Base-by-base conservation (phyloP, 208 protist genomes). In the Trypanosomatidae sp. region DNA sequence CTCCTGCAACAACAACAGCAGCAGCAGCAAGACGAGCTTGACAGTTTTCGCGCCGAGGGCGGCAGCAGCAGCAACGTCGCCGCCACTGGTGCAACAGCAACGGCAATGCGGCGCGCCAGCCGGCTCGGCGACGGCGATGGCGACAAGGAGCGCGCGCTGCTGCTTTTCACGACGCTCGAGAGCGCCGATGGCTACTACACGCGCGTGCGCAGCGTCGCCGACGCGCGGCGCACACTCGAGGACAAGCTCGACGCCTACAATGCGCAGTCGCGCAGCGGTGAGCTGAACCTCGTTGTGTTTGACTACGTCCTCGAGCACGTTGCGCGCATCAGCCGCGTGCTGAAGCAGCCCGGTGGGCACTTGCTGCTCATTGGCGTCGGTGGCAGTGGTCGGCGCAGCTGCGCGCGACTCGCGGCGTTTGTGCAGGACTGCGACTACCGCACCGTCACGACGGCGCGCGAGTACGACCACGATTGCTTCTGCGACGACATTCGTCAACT, bases 291-390 rank as follows among this genome's bases (percentile, higher is more conserved):
- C 0, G 94, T 98, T 28, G 67, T 98, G 28, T 98, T 98, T 61
- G 87, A 88, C 54, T 96, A 97, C 60, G 94, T 97, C 4, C 59
- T 98, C n/a, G 84, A 96, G 57, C 95, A 99, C 59, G 81, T 98
- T 8, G 70, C 82, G 13, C 71, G 97, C 23, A 96, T 98, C 41
- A 83, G 73, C 48, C 90, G 97, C 38, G 88, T 99, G 49, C 62
- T 99, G 24, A 77, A 69, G 24, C 94, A 97, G 64, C 96, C 97
- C 21, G 77, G 74, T 16, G 97, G 97, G 13, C 80, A 98, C 63
- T 72, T 94, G 39, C 67, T 99, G 30, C 76, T 98, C 8, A 64
- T 98, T 39, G 97, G 97, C 43, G 93, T 99, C 16, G 96, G 96
- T 30, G 97, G 97, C 23, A 96, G 77, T 48, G 97, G 97, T 8